Evolutionary conservation across 2,329 filamentous ascomycete genomes (phyloP), one percentile per base, ranked within the genome.

Genomic region (Neonectria neomacrospora): DNA sequence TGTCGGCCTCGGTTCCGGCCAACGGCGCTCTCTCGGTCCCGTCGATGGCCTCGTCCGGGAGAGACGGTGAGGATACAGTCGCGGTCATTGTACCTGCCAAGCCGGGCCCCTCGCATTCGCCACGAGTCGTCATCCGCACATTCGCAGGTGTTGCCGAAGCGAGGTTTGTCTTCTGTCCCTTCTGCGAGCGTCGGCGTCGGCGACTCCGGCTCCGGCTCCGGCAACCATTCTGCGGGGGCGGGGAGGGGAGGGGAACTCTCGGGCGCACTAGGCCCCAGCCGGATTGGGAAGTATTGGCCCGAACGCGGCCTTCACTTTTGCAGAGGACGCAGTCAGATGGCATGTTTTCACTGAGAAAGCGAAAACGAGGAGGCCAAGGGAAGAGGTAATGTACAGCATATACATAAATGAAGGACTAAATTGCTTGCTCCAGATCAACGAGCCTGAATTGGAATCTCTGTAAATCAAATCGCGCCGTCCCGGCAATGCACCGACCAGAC

Each of bases 401-500:
- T 16, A 48, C 18, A 8, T 30, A 48, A 8, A 48, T 12, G 9
- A 48, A 48, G 26, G 26, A 48, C n/a, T 30, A 11, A 48, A 30
- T 48, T 28, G 26, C 45, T 48, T 48, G 45, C 26, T 48, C 23
- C 26, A n/a, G 18, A 30, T 48, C 16, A 20, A 28, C 45, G 45
- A 48, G n/a, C 11, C n/a, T 48, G n/a, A 18, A 32, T 45, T 47
- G 56, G 50, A 63, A 57, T 63, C 51, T 63, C 20, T 59, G 32
- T 41, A 63, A 63, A 63, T 51, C 45, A 63, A 63, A 59, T 16
- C 30, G 51, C 61, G 56, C 55, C 55, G 45, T 39, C 37, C 51
- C 39, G 50, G 51, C 20, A 22, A 57, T 63, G 42, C 54, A 58
- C 54, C 47, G 42, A 48, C 42, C 53, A 32, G 54, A 57, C 39